Evolutionary conservation across 345 rosid genomes (phyloP).

Genomic region (Populus simonii): DNA sequence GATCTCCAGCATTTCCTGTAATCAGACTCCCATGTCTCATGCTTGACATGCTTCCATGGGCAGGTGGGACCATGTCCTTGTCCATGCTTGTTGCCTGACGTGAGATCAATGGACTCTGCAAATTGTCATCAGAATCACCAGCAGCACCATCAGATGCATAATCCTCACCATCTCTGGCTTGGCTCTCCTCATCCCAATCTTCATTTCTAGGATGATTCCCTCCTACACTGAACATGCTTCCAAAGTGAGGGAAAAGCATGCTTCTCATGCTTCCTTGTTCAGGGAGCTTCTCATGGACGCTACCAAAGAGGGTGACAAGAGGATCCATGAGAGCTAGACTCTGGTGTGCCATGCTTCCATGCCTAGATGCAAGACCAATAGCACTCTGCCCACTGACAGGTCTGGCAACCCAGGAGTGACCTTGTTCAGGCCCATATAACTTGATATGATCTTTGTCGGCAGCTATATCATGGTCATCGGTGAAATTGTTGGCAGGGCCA

Average conservation of each 20-base stretch:
- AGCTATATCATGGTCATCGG: slow-evolving; percentile 60
- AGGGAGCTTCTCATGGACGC: slow-evolving; percentile 79
- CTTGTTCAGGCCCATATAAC: slow-evolving; percentile 84
- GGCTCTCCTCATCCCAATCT: slow-evolving; percentile 88
- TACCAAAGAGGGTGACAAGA: slow-evolving; percentile 80
- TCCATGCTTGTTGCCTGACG: slow-evolving; percentile 81
- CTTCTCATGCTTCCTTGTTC: slow-evolving; percentile 88
- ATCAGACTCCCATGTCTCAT: slow-evolving; percentile 60
- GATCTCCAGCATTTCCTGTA: slow-evolving; percentile 56
- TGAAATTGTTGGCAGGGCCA: slow-evolving; percentile 54
- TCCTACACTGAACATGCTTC: slow-evolving; percentile 96
- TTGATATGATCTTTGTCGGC: slow-evolving; percentile 71
- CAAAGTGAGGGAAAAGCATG: slow-evolving; percentile 83
- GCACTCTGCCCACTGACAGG: slow-evolving; percentile 73
- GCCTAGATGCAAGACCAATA: slow-evolving; percentile 59
- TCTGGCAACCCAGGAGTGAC: slow-evolving; percentile 79
- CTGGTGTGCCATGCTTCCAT: slow-evolving; percentile 62
- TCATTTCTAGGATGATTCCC: slow-evolving; percentile 67
- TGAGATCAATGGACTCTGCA: slow-evolving; percentile 86
- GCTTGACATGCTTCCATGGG: slow-evolving; percentile 52
- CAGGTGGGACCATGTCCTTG: slow-evolving; percentile 50
- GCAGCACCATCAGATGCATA: slow-evolving; percentile 64
- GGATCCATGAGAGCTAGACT: slow-evolving; percentile 65
- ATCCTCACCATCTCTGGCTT: slow-evolving; percentile 63
- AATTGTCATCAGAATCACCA: slow-evolving; percentile 64